Conservation (phyloP, 2,329 filamentous ascomycete genomes). For the Claviceps monticola region DNA sequence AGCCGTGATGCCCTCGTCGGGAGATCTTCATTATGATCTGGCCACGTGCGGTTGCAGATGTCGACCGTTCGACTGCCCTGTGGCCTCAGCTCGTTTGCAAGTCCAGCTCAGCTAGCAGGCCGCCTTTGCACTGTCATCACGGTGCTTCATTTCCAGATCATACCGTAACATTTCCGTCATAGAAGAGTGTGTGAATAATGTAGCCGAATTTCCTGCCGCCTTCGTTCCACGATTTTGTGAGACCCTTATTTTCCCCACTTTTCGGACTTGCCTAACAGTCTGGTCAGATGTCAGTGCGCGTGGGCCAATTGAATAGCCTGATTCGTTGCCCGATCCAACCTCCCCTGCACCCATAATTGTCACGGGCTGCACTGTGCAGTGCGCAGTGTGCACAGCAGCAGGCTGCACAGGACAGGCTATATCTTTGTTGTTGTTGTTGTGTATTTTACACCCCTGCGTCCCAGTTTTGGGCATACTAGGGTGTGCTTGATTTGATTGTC, state of each 20-base stretch:
- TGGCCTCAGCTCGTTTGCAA: neutral
- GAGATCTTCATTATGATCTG: no score
- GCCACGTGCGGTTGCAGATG: neutral
- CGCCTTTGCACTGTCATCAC: neutral
- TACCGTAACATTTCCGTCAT: neutral
- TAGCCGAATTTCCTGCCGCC: no score
- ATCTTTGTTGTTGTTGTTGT: no score
- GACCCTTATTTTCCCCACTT: neutral
- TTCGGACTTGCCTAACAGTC: neutral
- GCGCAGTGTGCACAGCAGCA: no score
- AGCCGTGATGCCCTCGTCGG: neutral
- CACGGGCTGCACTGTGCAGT: no score
- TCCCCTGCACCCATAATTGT: neutral
- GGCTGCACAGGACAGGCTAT: no score
- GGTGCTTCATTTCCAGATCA: neutral
- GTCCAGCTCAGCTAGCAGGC: neutral
- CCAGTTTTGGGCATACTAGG: no score
- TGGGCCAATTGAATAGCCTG: constrained; percentile 1
- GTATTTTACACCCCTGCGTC: no score
- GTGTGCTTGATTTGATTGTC: no score
- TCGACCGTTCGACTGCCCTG: neutral
- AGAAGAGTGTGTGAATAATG: no score
- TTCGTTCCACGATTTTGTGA: no score
- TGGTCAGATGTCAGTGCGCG: neutral
- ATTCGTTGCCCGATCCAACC: constrained; percentile 3